These are phyloP conservation scores for Rubus parviflorus DNA, from an alignment of 306 rosid genomes.

Conservation along the genomic window DNA sequence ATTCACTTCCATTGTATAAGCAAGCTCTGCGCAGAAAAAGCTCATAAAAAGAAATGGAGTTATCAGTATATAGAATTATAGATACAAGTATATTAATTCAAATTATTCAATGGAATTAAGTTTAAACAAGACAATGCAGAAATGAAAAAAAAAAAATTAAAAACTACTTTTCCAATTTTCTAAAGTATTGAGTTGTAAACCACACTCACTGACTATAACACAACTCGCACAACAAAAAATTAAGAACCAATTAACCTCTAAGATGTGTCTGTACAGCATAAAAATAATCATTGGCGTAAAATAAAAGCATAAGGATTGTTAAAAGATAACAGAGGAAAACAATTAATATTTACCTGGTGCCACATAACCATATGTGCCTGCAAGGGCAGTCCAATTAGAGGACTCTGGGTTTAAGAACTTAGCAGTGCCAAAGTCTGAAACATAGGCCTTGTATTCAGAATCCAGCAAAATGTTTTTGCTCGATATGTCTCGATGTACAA, in stretches of 20 bases:
- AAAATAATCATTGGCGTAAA: not conserved
- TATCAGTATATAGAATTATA: not conserved
- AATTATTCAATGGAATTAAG: too few species aligned
- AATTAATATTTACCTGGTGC: conserved; percentile 9
- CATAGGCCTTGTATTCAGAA: not conserved
- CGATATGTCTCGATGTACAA: not conserved
- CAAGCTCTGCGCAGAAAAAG: not conserved
- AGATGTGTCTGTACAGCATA: not conserved
- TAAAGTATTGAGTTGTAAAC: not conserved
- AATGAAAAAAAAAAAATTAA: too few species aligned
- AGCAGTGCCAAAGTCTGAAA: not conserved
- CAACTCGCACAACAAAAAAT: not conserved
- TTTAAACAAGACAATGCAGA: not conserved
- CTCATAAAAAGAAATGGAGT: not conserved
- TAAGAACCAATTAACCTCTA: too few species aligned
- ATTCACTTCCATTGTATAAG: not conserved
- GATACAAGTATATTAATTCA: too few species aligned
- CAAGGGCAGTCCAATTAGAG: not conserved
- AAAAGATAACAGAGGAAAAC: not conserved
- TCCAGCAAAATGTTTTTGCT: conserved; percentile 7
- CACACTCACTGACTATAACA: not conserved
- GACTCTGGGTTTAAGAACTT: not conserved
- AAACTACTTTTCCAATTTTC: not conserved
- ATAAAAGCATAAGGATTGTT: not conserved
- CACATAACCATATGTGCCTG: conserved; percentile 6